Evolutionary conservation across 1,284 basidiomycete species (phyloP).

Genomic region (Amylostereum chailletii): DNA sequence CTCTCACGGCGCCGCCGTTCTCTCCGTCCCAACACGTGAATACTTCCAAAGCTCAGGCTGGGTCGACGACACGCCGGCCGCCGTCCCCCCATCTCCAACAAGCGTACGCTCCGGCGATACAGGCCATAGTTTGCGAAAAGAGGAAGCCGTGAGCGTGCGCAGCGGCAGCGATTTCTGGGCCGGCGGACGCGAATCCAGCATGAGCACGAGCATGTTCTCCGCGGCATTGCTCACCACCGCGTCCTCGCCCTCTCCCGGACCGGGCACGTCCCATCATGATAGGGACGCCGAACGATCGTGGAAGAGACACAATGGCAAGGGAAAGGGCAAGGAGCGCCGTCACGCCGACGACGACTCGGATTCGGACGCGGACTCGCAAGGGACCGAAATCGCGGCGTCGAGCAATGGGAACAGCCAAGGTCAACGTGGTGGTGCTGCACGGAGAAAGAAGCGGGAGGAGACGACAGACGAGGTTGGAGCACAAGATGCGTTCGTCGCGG

Average conservation of each 20-base stretch:
- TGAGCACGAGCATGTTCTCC: conserved; percentile 49
- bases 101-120: conserved; percentile 1
- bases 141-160: conserved; percentile 43
- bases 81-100: conserved; percentile 4
- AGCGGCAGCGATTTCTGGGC: conserved; percentile 73
- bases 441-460: conserved; percentile 15
- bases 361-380: conserved; percentile 39
- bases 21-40: conserved; percentile 73
- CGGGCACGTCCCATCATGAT: conserved; percentile 2
- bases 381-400: conserved; percentile 35
- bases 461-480: conserved; percentile 62
- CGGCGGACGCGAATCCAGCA: conserved; percentile 34
- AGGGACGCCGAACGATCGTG: conserved; percentile 7
- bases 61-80: conserved; percentile 28
- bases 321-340: conserved; percentile 9
- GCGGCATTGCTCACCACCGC: conserved; percentile 21
- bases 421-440: neutral
- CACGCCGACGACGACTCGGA: conserved; percentile 29
- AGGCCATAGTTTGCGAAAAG: conserved; percentile 1
- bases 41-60: conserved; percentile 78
- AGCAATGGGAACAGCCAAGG: conserved; percentile 8
- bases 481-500: conserved; percentile 72
- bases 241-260: neutral
- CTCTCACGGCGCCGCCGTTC: conserved; percentile 62
- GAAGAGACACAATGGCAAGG: conserved; percentile 8